Evolutionary conservation across 164 flowering plant species (phyloP).

Genomic region (Liriodendron chinense): DNA sequence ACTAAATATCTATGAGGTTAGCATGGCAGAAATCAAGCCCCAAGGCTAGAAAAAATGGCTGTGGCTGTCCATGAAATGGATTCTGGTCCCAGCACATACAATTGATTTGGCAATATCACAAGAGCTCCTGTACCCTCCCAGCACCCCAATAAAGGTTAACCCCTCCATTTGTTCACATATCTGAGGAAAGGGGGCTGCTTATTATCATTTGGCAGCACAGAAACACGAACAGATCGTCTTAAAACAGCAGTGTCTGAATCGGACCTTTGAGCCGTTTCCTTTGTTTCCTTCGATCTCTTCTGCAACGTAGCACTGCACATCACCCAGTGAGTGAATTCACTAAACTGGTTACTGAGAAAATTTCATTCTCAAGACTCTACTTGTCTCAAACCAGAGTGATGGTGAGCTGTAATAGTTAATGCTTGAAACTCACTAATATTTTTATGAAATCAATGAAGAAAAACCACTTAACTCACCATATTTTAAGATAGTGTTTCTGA

Average conservation of each 20-base stretch:
- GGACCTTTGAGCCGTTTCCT: conserved; percentile 6
- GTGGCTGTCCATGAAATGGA: not conserved
- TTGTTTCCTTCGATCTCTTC: conserved; percentile 9
- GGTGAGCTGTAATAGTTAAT: too few species aligned
- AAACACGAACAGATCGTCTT: conserved; percentile 19
- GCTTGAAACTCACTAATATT: not conserved
- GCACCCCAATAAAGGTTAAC: not conserved
- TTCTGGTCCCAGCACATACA: not conserved
- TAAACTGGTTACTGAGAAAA: not conserved
- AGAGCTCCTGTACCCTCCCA: not conserved
- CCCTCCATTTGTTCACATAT: conserved; percentile 12
- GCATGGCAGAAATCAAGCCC: not conserved
- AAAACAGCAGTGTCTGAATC: conserved; percentile 13
- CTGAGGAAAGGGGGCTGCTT: conserved; percentile 10
- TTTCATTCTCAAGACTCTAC: too few species aligned
- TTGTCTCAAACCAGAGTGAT: too few species aligned
- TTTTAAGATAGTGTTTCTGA: conserved; percentile 14
- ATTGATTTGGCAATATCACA: not conserved
- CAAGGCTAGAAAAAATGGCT: not conserved
- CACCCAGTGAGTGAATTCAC: not conserved
- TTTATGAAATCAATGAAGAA: not conserved
- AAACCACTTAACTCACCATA: conserved; percentile 13
- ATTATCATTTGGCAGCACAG: conserved; percentile 8
- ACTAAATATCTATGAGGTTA: not conserved
- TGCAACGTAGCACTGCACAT: conserved; percentile 16